Percentiles rank a stretch among this genome's conserved stretches.
Evolutionary conservation across 129 eudicot genomes (phyloP).

Genomic region (Artemisia tridentata): DNA sequence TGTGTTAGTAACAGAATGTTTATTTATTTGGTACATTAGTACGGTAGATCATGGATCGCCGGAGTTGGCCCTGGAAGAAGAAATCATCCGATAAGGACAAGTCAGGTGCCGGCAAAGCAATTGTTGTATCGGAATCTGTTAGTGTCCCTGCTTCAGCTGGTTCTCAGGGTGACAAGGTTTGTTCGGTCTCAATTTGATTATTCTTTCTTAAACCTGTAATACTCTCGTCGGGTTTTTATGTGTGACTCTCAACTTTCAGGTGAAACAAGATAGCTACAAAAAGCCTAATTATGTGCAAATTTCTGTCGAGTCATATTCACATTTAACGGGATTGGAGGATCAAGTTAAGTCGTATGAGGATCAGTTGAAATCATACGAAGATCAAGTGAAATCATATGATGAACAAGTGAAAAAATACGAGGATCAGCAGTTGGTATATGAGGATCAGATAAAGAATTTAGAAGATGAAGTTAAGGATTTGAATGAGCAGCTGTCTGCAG

Average conservation of each 20-base stretch:
- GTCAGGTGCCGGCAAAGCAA: conserved; percentile 57
- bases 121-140: conserved; percentile 51
- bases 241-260: conserved; percentile 36
- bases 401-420: conserved; percentile 69
- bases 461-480: conserved; percentile 75
- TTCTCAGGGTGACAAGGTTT: conserved; percentile 66
- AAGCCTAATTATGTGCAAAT: conserved; percentile 87
- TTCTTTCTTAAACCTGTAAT: not conserved
- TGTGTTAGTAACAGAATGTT: conserved; percentile 1
- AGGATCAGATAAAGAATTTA: conserved; percentile 65
- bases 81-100: conserved; percentile 88
- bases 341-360: conserved; percentile 49
- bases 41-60: conserved; percentile 69
- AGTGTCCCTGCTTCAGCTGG: conserved; percentile 42
- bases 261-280: conserved; percentile 58
- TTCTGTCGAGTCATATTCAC: conserved; percentile 81
- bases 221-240: not conserved
- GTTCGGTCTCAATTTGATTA: conserved; percentile 8
- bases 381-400: conserved; percentile 50
- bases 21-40: conserved; percentile 6
- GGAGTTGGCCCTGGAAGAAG: conserved; percentile 99
- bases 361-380: conserved; percentile 39
- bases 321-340: conserved; percentile 88
- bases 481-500: conserved; percentile 74
- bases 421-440: conserved; percentile 46